Conservation (phyloP, 1,139 yeast species). For the Hanseniaspora uvarum region DNA sequence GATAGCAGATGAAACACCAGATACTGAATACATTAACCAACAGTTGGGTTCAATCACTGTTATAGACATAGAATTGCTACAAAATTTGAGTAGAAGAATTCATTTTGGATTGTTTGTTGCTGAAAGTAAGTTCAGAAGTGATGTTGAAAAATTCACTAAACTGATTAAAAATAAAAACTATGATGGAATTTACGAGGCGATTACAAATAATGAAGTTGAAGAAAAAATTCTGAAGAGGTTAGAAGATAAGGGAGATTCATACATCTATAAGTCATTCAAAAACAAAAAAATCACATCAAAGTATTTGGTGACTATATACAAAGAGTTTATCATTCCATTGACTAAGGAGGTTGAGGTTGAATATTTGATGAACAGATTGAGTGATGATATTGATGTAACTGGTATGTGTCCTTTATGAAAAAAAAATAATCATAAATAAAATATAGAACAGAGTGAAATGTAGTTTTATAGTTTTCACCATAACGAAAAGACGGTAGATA, state of each 20-base stretch:
- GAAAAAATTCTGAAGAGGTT: conserved; percentile 69
- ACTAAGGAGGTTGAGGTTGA: conserved; percentile 93
- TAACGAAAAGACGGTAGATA: too few relatives aligned
- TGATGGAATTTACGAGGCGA: conserved; percentile 64
- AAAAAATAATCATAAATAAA: too few relatives aligned
- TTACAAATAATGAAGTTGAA: conserved; percentile 82
- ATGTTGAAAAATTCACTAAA: conserved; percentile 51
- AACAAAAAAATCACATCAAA: conserved; percentile 73
- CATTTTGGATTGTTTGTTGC: conserved; percentile 98
- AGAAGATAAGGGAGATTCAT: conserved; percentile 66
- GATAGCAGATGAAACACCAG: conserved; percentile 58
- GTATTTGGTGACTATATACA: conserved; percentile 68
- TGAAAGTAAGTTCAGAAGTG: conserved; percentile 74
- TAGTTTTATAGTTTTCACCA: too few relatives aligned
- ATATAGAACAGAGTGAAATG: too few relatives aligned
- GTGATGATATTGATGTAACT: conserved; percentile 36
- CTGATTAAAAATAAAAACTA: conserved; percentile 58
- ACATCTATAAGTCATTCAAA: conserved; percentile 80
- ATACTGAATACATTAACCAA: conserved; percentile 49
- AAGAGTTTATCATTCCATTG: conserved; percentile 80
- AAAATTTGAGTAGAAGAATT: conserved; percentile 82
- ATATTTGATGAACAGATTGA: conserved; percentile 72
- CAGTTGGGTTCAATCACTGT: conserved; percentile 80
- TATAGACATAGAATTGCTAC: conserved; percentile 77
- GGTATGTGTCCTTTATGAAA: conserved; percentile 13